Conservation (phyloP, 768 basidiomycete species). For the Leccinellum rugosiceps region DNA sequence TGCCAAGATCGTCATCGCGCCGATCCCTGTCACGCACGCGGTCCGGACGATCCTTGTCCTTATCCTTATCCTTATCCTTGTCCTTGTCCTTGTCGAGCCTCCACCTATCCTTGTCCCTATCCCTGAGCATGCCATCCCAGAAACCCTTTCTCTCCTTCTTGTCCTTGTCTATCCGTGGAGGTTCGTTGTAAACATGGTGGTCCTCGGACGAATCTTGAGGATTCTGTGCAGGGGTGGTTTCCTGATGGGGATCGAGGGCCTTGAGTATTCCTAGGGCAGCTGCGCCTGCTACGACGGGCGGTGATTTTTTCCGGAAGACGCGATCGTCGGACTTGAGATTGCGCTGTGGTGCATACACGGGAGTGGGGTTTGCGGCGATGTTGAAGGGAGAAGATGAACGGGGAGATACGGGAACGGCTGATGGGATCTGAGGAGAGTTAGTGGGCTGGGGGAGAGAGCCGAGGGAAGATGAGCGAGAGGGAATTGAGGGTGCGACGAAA, state of each 20-base stretch:
- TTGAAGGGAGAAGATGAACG: slow-evolving; percentile 50
- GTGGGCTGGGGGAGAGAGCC: slow-evolving; percentile 43
- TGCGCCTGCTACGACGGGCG: slow-evolving; percentile 28
- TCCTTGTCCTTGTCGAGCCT: slow-evolving; percentile 34
- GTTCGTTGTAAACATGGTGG: slow-evolving; percentile 22
- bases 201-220: slow-evolving; percentile 32
- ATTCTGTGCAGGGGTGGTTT: slow-evolving; percentile 10
- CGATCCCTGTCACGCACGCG: slow-evolving; percentile 29
- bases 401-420: slow-evolving; percentile 18
- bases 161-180: slow-evolving; percentile 35
- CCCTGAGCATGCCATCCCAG: slow-evolving; percentile 43
- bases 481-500: slow-evolving; percentile 28
- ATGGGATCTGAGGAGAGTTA: slow-evolving; percentile 37
- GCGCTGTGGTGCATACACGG: slow-evolving; percentile 15
- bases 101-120: slow-evolving; percentile 35
- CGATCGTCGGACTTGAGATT: slow-evolving; percentile 21
- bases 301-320: slow-evolving; percentile 27
- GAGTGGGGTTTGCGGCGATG: slow-evolving; percentile 25
- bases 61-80: slow-evolving; percentile 43
- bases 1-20: slow-evolving; percentile 42
- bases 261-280: slow-evolving; percentile 24
- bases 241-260: slow-evolving; percentile 56
- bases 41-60: slow-evolving; percentile 28
- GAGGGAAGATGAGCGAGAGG: slow-evolving; percentile 52
- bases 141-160: slow-evolving; percentile 55